Conservation (phyloP, 1,139 yeast genomes). For the Pichia sp. region DNA sequence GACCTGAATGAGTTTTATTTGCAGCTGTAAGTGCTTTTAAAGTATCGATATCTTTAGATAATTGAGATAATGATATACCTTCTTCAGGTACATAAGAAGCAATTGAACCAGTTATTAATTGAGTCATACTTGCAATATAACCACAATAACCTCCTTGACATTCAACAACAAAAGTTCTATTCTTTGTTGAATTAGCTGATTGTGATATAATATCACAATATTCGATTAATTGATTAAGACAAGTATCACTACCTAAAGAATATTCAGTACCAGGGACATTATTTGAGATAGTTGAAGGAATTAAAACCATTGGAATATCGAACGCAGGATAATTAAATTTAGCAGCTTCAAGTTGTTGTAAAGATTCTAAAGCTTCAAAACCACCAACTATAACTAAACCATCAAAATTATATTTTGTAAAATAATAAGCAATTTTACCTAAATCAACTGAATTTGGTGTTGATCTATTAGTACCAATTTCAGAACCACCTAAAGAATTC, state of each 20-base stretch:
- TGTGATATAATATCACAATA: slow-evolving; percentile 77
- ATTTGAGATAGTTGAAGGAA: slow-evolving; percentile 79
- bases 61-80: slow-evolving; percentile 48
- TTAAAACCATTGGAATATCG: slow-evolving; percentile 68
- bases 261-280: slow-evolving; percentile 83
- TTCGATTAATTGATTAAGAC: slow-evolving; percentile 64
- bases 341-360: slow-evolving; percentile 59
- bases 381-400: slow-evolving; percentile 75
- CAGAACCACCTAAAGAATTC: slow-evolving; percentile 74
- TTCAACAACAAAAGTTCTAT: slow-evolving; percentile 71
- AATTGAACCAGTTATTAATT: slow-evolving; percentile 65
- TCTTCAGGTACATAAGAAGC: slow-evolving; percentile 74
- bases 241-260: slow-evolving; percentile 72
- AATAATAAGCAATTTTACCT: slow-evolving; percentile 70
- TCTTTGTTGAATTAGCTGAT: slow-evolving; percentile 71
- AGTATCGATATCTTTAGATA: slow-evolving; percentile 54
- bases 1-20: slow-evolving; percentile 67
- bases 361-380: slow-evolving; percentile 67
- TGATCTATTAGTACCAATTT: slow-evolving; percentile 72
- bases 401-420: slow-evolving; percentile 64
- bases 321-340: slow-evolving; percentile 62
- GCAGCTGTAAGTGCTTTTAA: slow-evolving; percentile 49
- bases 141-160: slow-evolving; percentile 89
- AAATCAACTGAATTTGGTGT: slow-evolving; percentile 61
- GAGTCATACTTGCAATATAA: slow-evolving; percentile 63